These are phyloP conservation scores for Blastosporella zonata DNA, from an alignment of 1,284 basidiomycete species.

Conservation along the genomic window DNA sequence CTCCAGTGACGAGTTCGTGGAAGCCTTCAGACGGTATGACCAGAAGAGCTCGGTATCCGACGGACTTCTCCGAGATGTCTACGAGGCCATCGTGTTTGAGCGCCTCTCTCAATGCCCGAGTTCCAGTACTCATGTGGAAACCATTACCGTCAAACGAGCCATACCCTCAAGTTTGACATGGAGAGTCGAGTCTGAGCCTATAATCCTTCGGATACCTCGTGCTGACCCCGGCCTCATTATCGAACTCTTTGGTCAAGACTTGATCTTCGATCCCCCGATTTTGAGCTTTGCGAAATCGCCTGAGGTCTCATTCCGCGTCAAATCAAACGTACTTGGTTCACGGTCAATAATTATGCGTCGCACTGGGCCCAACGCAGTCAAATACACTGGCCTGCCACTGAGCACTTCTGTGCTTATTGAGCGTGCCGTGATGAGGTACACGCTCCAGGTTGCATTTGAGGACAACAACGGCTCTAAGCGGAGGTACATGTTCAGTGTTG, in stretches of 20 bases:
- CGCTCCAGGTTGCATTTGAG: constrained; percentile 85
- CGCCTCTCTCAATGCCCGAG: constrained; percentile 71
- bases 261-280: constrained; percentile 81
- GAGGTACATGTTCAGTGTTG: constrained; percentile 91
- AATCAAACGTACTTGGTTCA: constrained; percentile 75
- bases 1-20: constrained; percentile 72
- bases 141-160: constrained; percentile 68
- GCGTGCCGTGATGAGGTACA: constrained; percentile 90
- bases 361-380: constrained; percentile 73
- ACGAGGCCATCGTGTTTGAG: constrained; percentile 71
- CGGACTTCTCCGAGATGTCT: constrained; percentile 72
- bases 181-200: constrained; percentile 79
- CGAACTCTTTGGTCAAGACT: constrained; percentile 80
- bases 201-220: constrained; percentile 80
- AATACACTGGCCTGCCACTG: constrained; percentile 77
- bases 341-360: constrained; percentile 81
- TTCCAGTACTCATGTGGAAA: constrained; percentile 40
- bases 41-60: constrained; percentile 66
- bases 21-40: constrained; percentile 77
- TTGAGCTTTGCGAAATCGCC: constrained; percentile 74
- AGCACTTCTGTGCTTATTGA: constrained; percentile 79
- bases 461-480: constrained; percentile 69
- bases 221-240: constrained; percentile 78
- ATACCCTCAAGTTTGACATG: constrained; percentile 80
- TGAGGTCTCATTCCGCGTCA: constrained; percentile 86